Evolutionary conservation across 2,329 filamentous ascomycete species (phyloP).

Genomic region (Neofusicoccum parvum): DNA sequence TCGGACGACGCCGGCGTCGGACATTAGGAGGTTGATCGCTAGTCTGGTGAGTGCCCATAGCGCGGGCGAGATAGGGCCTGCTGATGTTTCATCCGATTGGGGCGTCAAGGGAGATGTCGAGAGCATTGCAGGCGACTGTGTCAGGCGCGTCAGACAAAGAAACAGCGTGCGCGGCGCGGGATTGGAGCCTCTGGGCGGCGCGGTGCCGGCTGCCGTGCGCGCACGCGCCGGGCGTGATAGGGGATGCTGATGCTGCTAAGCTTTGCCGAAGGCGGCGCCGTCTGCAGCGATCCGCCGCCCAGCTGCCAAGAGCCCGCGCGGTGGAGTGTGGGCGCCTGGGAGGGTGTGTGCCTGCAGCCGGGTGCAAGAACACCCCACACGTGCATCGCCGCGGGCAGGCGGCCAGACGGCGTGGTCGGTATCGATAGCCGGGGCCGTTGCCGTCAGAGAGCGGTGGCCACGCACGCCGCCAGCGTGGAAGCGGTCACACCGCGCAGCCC

Average conservation of each 20-base stretch:
- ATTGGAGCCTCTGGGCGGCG: not conserved
- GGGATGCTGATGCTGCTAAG: slow-evolving; percentile 14
- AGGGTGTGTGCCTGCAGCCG: not conserved
- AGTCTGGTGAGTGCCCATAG: slow-evolving; percentile 4
- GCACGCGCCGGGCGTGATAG: not conserved
- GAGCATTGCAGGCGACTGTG: not conserved
- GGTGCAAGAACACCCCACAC: no score
- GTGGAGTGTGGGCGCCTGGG: slow-evolving; percentile 1
- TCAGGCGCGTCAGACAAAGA: slow-evolving; percentile 2
- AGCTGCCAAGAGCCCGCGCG: not conserved
- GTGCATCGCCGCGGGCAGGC: no score
- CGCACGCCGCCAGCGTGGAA: not conserved
- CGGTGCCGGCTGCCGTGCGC: not conserved
- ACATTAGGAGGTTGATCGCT: slow-evolving; percentile 14
- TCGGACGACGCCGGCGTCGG: slow-evolving; percentile 12
- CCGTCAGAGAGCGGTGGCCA: slow-evolving; percentile 10
- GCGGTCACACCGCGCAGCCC: not conserved
- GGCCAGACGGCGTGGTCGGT: no score
- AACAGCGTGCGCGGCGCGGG: not conserved
- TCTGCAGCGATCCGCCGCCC: slow-evolving; percentile 9
- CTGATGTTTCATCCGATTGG: slow-evolving; percentile 10
- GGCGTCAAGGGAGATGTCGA: not conserved
- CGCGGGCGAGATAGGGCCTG: not conserved
- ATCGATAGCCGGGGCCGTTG: not conserved
- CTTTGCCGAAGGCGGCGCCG: slow-evolving; percentile 1